phyloP scores from a whole-genome alignment of 2,329 filamentous ascomycete species.

The Hymenoscyphus scutula region DNA sequence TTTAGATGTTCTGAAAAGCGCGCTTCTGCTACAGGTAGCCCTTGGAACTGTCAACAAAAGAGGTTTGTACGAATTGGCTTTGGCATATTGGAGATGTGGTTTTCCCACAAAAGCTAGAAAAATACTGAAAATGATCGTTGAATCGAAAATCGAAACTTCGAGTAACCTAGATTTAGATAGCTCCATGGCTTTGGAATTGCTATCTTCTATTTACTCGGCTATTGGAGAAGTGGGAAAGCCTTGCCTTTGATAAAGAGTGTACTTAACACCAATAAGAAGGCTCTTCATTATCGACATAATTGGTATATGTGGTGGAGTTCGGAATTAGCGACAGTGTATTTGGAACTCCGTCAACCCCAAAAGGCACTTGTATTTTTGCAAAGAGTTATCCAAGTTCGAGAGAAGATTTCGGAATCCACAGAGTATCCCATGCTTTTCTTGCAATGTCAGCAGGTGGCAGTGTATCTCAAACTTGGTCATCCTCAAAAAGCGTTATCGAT shows the following conservation, averaged over 20 bases:
- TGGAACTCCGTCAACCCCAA: not conserved
- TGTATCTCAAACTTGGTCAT: not conserved
- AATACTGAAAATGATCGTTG: no score
- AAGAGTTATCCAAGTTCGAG: not conserved
- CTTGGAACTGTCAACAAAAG: no score
- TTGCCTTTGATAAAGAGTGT: not conserved
- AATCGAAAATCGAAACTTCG: no score
- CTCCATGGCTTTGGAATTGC: not conserved
- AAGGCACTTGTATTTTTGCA: not conserved
- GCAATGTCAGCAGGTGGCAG: not conserved
- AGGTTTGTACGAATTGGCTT: no score
- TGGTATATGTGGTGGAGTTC: fast-evolving
- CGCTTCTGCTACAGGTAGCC: no score
- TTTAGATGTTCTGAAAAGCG: no score
- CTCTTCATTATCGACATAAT: not conserved
- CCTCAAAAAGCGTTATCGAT: not conserved
- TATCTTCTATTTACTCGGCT: not conserved
- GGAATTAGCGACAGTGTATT: not conserved
- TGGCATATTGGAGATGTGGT: no score
- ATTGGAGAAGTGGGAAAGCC: not conserved
- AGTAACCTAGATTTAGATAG: not conserved
- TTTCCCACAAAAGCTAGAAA: no score
- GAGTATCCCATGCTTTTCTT: not conserved
- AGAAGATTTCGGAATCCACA: not conserved
- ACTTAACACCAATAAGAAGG: not conserved